phyloP scores from a whole-genome alignment of 2,329 filamentous ascomycete genomes.

The Colletotrichum aenigma region DNA sequence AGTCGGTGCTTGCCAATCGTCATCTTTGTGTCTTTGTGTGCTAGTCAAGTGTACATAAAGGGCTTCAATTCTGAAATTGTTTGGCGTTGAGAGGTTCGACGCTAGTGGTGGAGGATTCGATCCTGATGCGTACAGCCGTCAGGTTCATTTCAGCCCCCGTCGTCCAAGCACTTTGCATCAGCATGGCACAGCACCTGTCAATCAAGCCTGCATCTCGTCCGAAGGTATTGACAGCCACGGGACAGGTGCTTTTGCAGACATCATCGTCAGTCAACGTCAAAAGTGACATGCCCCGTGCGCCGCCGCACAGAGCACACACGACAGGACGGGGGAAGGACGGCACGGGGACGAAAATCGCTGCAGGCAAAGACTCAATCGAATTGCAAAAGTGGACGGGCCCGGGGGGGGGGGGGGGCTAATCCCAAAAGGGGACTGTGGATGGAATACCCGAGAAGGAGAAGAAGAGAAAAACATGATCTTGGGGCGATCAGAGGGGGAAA shows the following conservation, averaged over 20 bases:
- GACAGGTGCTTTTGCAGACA: neutral
- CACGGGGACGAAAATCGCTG: conserved; percentile 13
- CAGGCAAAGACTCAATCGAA: conserved; percentile 13
- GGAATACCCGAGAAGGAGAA: neutral
- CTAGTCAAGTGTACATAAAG: neutral
- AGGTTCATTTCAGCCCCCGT: neutral
- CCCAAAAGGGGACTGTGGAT: neutral
- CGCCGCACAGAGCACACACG: neutral
- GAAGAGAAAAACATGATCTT: neutral
- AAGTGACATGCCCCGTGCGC: neutral
- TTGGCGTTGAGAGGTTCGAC: neutral
- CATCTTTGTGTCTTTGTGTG: neutral
- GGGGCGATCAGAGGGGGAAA: neutral
- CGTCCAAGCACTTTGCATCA: neutral
- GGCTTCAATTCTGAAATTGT: neutral
- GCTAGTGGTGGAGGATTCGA: neutral
- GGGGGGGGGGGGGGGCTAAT: neutral
- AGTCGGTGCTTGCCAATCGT: neutral
- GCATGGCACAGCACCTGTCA: conserved; percentile 3
- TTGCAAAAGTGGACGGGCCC: conserved; percentile 13
- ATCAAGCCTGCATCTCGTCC: neutral
- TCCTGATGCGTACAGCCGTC: neutral
- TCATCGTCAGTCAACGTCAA: neutral
- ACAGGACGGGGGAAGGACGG: neutral
- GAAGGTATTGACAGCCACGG: neutral